Percentiles rank a stretch among this genome's conserved stretches.
Conservation (phyloP, 768 basidiomycete species). For the Mycena vitilis region DNA sequence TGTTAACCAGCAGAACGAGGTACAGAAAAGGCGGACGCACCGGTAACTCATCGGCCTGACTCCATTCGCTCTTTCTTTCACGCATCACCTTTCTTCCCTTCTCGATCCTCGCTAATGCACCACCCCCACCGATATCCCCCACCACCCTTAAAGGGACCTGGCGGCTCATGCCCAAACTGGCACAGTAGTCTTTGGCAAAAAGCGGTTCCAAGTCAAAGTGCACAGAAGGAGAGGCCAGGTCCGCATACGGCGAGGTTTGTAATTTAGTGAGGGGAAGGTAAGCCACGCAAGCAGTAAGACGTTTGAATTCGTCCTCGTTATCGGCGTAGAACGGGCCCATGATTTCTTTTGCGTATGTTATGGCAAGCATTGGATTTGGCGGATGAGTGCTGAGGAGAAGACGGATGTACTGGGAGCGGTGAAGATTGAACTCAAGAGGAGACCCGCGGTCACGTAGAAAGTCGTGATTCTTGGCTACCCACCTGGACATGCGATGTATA, state of each 20-base stretch:
- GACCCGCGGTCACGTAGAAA: constrained; percentile 81
- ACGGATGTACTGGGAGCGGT: constrained; percentile 90
- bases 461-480: constrained; percentile 74
- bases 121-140: constrained; percentile 92
- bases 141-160: constrained; percentile 90
- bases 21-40: constrained; percentile 54
- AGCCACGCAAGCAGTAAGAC: constrained; percentile 75
- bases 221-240: constrained; percentile 76
- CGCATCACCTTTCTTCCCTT: constrained; percentile 95
- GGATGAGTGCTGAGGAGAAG: constrained; percentile 75
- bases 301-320: constrained; percentile 72
- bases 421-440: constrained; percentile 88
- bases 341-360: constrained; percentile 79
- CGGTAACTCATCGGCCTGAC: constrained; percentile 88
- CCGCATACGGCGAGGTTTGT: constrained; percentile 77
- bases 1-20: constrained; percentile 10
- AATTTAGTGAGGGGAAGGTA: constrained; percentile 79
- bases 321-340: constrained; percentile 72
- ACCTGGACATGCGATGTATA: constrained; percentile 60
- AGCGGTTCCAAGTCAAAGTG: constrained; percentile 84
- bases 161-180: constrained; percentile 86
- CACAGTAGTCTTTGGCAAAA: constrained; percentile 92
- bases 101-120: constrained; percentile 91
- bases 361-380: constrained; percentile 66
- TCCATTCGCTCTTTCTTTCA: constrained; percentile 94